phyloP scores from a whole-genome alignment of 768 basidiomycete species.

The Auricularia sp. region DNA sequence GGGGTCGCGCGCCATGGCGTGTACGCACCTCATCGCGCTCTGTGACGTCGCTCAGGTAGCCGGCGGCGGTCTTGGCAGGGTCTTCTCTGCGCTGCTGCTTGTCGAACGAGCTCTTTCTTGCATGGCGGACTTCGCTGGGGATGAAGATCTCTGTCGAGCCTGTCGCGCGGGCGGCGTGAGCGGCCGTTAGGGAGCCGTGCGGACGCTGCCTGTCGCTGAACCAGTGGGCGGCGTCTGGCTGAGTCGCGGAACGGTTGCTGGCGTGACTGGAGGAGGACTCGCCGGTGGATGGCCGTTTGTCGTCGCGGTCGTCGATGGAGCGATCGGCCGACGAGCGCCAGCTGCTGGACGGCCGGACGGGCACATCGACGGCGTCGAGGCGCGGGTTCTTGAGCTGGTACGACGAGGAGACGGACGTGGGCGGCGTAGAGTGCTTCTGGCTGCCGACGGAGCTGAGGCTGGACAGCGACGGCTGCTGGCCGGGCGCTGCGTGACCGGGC shows the following conservation, averaged over 20 bases:
- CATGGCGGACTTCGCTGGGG: not conserved
- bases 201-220: not conserved
- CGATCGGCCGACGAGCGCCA: constrained; percentile 1
- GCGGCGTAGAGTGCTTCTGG: not conserved
- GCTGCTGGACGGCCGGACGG: not conserved
- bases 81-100: not conserved
- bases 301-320: not conserved
- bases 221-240: not conserved
- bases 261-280: not conserved
- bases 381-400: not conserved
- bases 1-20: not conserved
- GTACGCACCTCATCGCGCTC: not conserved
- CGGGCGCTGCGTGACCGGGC: not conserved
- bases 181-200: not conserved
- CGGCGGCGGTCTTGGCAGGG: not conserved
- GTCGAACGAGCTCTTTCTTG: not conserved
- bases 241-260: not conserved
- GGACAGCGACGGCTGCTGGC: not conserved
- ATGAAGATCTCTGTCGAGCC: not conserved
- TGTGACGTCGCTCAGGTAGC: not conserved
- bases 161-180: not conserved
- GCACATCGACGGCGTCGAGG: not conserved
- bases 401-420: not conserved
- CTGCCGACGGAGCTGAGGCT: constrained; percentile 1
- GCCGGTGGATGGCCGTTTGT: not conserved